Evolutionary conservation across 148 eudicot species (phyloP), one percentile per base, ranked within the genome.

Genomic region (Arctostaphylos glauca): DNA sequence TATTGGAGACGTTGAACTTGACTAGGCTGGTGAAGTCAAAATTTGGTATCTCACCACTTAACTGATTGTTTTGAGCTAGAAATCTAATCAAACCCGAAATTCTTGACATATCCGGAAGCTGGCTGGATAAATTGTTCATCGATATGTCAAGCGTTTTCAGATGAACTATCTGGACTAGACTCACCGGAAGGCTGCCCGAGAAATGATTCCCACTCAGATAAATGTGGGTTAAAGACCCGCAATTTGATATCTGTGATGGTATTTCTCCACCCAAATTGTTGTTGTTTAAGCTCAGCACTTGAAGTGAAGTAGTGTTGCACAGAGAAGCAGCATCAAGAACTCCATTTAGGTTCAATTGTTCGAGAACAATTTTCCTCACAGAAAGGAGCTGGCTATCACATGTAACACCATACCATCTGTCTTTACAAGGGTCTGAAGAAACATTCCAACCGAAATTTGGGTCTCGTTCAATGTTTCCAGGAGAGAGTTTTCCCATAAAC

Each of bases 1-100:
- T 90, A 74, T 87, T 81, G 21, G 90, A 85, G 47, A 90, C 89
- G 62, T 86, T 87, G 83, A 88, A 90, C 10, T 85, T 76, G 9
- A 18, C 60, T 23, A 90, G 83, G 44, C 82, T 84, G 64, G 83
- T 66, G 85, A 87, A 90, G 60, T 82, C 78, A 19, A 86, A 87
- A 2, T 49, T 8, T 13, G 90, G 90, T 46, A 90, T 78, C 14
- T 47, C 41, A 2, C 90, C 92, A 7, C 47, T 74, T 50, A 90
- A 68, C 54, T 81, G 78, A 81, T 90, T 90, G 76, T 87, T 77
- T 19, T 90, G 77, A 66, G 88, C 89, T 0, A 80, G 49, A 38
- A 90, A 88, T 5, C 87, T 81, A 19, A 88, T 15, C 89, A 90
- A 70, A 21, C 90, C 86, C 9, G 89, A 79, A 62, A 87, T 77